Evolutionary conservation across 1,139 yeast species (phyloP), one percentile per base, ranked within the genome.

Genomic region (Nakaseomyces delphensis): DNA sequence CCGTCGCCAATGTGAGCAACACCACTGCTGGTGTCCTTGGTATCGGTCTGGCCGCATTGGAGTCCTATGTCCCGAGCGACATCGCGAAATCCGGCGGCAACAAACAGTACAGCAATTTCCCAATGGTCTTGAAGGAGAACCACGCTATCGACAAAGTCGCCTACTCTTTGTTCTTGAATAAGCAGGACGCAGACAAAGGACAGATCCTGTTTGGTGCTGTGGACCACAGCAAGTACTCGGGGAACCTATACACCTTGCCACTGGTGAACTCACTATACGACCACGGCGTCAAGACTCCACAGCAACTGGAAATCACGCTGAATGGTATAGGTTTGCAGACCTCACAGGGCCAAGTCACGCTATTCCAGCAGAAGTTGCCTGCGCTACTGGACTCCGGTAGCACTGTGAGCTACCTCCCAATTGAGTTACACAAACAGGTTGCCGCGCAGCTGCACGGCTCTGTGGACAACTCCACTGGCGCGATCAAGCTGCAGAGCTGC

Each of bases 331-430:
- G 68, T 15, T 42, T 58, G 3, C 59, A 64, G 27, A 60, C 62
- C 30, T 58, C 64, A 16, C 41, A 60, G 36, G 39, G 45, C 20
- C 46, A 53, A 33, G 40, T 40, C 11, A 49, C 59, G 52, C 60
- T 51, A 35, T 48, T 60, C 1, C 42, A 52, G 8, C 48, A 53
- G 3, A 44, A 54, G 10, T 46, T 53, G 24, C 65, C 74, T 1
- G 83, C 79, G 3, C 59, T 77, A 37, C 61, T 82, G 33, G 91
- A 82, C 60, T 74, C 85, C 2, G 89, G 89, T 43, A 74, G 86
- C 10, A 75, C 89, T 3, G 60, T 76, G 43, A 68, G 80, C 2
- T 73, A 72, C 51, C 54, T 79, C 7, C 81, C 84, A 21, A 38
- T 53, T 1, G 55, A 50, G 11, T 52, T 72, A 25, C 55, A 74